Base-by-base conservation (phyloP, 2,329 filamentous ascomycete genomes). In the Plectosphaerella plurivora region DNA sequence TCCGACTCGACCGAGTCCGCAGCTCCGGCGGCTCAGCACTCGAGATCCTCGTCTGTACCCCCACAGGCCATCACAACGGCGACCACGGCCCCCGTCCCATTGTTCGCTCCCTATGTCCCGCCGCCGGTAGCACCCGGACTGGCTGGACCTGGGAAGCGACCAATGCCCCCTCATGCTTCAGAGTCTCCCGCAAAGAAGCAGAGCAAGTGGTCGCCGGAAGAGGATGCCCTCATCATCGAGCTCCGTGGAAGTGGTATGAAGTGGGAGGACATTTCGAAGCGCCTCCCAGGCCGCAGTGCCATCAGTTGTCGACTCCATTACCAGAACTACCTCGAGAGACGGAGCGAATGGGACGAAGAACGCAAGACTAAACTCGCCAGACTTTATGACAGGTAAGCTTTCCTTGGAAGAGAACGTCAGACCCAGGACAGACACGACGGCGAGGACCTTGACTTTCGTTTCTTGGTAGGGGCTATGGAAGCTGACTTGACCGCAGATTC, bases 201-300 rank as follows among this genome's bases (percentile, higher is more conserved):
- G 70, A 96, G 90, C 66, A 97, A 97, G 71, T 97, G 94, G 94
- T 95, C 90, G 5, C 79, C 88, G 1, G 91, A 97, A 56, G 93
- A 97, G 69, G 91, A 97, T 69, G 84, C 88, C n/a, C 75, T 94
- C 47, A 96, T 96, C 61, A 96, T 97, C 62, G 89, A 95, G 68
- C 81, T 97, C 56, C 84, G 93, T 53, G 90, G 91, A 37, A 86
- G 86, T 61, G 89, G 90, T 9, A 96, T 97, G 91, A 97, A 97
- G 68, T 97, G 93, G 94, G 93, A 97, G 66, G 93, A 97, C 69
- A 97, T 97, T 63, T 95, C 91, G 56, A 95, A 93, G 74, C 83
- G 87, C 51, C 75, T 97, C 48, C 92, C 91, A 3, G 93, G 93
- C 56, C 84, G 94, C 61, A 97, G 91, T 70, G 87, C 91, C 53